Evolutionary conservation across 257 asterid genomes (phyloP), one percentile per base, ranked within the genome.

Genomic region (Solanum dulcamara): DNA sequence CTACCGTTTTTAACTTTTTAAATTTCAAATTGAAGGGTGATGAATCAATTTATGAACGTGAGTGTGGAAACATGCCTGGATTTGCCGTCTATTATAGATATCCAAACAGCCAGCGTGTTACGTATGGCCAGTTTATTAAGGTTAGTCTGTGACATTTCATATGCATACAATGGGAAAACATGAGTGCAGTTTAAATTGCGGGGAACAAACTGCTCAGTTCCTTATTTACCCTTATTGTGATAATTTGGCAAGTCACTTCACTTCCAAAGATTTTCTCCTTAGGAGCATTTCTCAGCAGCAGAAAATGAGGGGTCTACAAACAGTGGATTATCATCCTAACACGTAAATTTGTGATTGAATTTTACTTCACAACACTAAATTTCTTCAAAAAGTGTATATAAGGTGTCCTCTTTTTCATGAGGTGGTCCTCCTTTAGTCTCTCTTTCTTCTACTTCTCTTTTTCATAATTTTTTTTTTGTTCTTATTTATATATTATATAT

Each of bases 21-120:
- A 48, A 17, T 79, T 48, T 79, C 30, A 79, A 48, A 79, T 79
- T 48, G 83, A 48, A 79, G 99, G 93, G 95, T 82, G 98, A 95
- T 87, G 98, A 94, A 92, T 90, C 97, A 75, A 86, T 95, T 88
- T 97, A 97, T 83, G 99, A 95, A 91, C 94, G 96, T 32, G 99
- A 97, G 91, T 97, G 99, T 55, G 98, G 99, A 86, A 95, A 94
- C 92, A 97, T 94, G 99, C 99, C 99, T 10, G 99, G 99, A 48
- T 97, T 97, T 91, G 99, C 99, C 71, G 97, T 97, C 81, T 97
- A 97, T 88, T 97, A 97, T 85, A 92, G 98, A 91, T 95, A 93
- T 87, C 99, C 99, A 67, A 93, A 97, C 89, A 95, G 98, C 89
- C 97, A 97, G 90, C 99, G 99, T 35, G 99, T 97, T 57, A 93